Evolutionary conservation across 2,329 filamentous ascomycete species (phyloP), one percentile per base, ranked within the genome.

Genomic region (Sarocladiaceae sp.): DNA sequence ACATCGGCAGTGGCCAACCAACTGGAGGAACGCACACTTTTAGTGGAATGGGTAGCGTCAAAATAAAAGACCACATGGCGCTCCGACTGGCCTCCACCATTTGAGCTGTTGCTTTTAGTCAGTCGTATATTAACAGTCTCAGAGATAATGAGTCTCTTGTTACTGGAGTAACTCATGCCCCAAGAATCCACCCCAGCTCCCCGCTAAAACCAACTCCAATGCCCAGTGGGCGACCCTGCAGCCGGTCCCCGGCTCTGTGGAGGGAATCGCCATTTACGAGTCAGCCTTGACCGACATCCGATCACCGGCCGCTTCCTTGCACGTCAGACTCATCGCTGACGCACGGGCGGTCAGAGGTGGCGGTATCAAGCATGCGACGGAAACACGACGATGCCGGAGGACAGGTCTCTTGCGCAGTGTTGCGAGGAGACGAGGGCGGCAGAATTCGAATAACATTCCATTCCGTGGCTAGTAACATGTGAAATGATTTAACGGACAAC

Each of bases 231-330:
- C 25, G 22, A 28, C 22, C 40, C 25, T 46, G 40, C 25, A 46
- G 11, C 40, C 40, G 40, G 11, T 46, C 44, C 40, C 40, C 23
- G 22, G 22, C 23, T n/a, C 11, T 48, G 44, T 48, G 44, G 44
- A 48, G 44, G n/a, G 44, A 48, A 48, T 48, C 44, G 44, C 28
- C 25, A 48, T 48, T 26, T 17, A 18, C 44, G 44, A 48, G 44
- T 48, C 44, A 48, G 44, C 44, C 44, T 33, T 44, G 26, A 48
- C 44, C 44, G 44, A 48, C 44, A 48, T 48, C 44, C 44, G 44
- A 48, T 33, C 15, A 48, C 44, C 44, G 44, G 44, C 11, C 4
- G n/a, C 18, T 22, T 20, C 8, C 13, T 23, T 22, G 18, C 5
- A 10, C 6, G 10, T 8, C 25, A 48, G 40, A 40, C 37, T 40